These are phyloP conservation scores for Cenchrus purpureus DNA, from an alignment of 176 grass and related monocot species.

Conservation along the genomic window DNA sequence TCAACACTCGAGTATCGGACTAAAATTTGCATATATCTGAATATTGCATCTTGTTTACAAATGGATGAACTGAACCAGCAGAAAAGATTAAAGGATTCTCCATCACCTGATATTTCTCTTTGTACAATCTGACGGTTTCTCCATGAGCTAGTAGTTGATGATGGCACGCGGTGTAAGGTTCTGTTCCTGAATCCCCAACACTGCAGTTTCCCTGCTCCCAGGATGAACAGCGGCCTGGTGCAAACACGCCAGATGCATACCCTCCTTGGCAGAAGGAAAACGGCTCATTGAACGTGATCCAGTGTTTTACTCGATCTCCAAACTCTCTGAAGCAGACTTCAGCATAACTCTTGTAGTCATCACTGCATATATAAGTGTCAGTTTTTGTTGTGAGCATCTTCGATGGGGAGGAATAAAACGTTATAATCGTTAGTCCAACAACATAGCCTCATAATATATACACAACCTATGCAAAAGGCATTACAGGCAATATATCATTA, in stretches of 20 bases:
- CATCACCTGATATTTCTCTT: no score
- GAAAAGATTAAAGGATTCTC: slow-evolving; percentile 42
- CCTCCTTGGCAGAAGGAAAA: no score
- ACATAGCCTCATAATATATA: slow-evolving; percentile 39
- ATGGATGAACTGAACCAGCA: slow-evolving; percentile 51
- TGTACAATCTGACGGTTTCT: no score
- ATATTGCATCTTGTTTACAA: background rate
- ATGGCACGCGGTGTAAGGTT: no score
- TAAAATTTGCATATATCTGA: background rate
- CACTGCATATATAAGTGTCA: background rate
- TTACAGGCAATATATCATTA: no score
- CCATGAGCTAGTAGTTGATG: no score
- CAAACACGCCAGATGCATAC: no score
- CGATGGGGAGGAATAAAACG: no score
- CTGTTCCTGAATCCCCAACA: slow-evolving; percentile 43
- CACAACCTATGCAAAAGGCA: background rate
- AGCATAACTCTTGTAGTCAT: no score
- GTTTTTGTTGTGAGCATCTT: background rate
- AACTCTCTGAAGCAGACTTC: no score
- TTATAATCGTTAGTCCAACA: slow-evolving; percentile 29
- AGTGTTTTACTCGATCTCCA: no score
- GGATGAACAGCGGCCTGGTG: slow-evolving; percentile 47
- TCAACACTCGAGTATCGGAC: background rate
- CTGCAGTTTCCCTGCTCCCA: slow-evolving; percentile 44
- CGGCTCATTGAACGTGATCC: slow-evolving; percentile 60